Base-by-base conservation (phyloP, 139 green algal species). In the Chlamydomonas schloesseri region DNA sequence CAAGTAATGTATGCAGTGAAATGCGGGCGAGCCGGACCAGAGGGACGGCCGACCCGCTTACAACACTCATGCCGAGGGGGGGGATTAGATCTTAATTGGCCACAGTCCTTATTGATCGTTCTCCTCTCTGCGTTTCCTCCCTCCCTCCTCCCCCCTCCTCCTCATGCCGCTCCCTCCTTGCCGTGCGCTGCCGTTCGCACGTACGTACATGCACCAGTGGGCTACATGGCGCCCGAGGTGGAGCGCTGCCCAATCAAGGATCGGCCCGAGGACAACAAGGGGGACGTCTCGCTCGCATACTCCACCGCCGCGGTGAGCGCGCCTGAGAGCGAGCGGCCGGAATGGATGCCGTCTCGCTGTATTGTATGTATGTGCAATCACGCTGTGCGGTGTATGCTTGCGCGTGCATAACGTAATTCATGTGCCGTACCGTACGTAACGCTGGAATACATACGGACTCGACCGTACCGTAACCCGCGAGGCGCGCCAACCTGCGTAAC, bases 221-320 rank as follows among this genome's bases (percentile, higher is more conserved):
- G 64, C n/a, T 71, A 55, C 34, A 74, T 74, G 72, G 81, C 81
- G 2, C 81, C 81, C 24, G 81, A 87, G 55, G 81, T 87, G 68
- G 69, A 79, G 69, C 81, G 81, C 68, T 87, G 81, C 69, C 81
- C 81, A 24, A 26, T 87, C 55, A 87, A 87, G 81, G 36, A 33
- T n/a, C 68, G 20, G 5, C 81, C 81, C 23, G 69, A 87, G 50
- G 81, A 87, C 26, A 87, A 87, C 68, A 87, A 87, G 69, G 0
- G 62, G 23, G 24, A 64, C 26, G 0, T 0, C 8, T 33, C 1
- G 3, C 69, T 87, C 23, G 31, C 81, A 2, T 87, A 87, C 81
- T 64, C 53, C 31, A 64, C 69, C 33, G 69, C 69, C 2, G 81
- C 95, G 37, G 95, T 84, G 26, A 73, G 76, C 31, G 3, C 15